Evolutionary conservation across 768 basidiomycete genomes (phyloP).

Genomic region (Termitomyces sp.): DNA sequence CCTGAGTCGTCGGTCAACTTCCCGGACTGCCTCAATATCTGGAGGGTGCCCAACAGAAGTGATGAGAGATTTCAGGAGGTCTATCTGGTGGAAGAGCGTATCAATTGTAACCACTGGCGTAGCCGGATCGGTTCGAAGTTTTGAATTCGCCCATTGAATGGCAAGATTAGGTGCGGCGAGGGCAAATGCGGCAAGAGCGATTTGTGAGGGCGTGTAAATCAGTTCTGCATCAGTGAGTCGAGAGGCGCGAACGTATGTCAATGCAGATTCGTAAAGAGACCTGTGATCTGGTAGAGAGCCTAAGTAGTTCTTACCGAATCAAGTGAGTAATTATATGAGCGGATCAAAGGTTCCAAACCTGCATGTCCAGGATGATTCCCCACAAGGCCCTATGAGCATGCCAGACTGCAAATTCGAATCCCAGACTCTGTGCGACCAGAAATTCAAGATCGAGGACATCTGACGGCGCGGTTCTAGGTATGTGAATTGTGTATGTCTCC

Average conservation of each 20-base stretch:
- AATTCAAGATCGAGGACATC: conserved; percentile 96
- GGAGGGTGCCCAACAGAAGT: conserved; percentile 50
- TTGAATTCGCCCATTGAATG: conserved; percentile 51
- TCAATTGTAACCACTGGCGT: conserved; percentile 18
- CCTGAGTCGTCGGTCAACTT: conserved; percentile 82
- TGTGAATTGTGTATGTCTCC: conserved; percentile 76
- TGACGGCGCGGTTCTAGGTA: conserved; percentile 71
- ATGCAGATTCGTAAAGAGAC: conserved; percentile 59
- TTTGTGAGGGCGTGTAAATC: conserved; percentile 89
- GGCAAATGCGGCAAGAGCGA: conserved; percentile 76
- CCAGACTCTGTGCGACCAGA: conserved; percentile 88
- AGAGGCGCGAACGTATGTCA: conserved; percentile 65
- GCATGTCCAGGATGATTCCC: conserved; percentile 85
- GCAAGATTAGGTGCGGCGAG: conserved; percentile 58
- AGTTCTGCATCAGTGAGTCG: conserved; percentile 90
- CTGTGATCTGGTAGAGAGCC: conserved; percentile 41
- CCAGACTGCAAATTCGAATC: conserved; percentile 93
- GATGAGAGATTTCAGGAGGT: conserved; percentile 53
- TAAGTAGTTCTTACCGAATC: conserved; percentile 45
- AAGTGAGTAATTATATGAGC: neutral
- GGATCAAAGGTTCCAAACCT: conserved; percentile 41
- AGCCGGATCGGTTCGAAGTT: conserved; percentile 17
- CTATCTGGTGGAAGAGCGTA: conserved; percentile 33
- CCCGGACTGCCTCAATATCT: conserved; percentile 79
- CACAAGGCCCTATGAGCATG: conserved; percentile 84